Conservation (phyloP, 176 grass and related monocot species). For the Phoenix dactylifera region DNA sequence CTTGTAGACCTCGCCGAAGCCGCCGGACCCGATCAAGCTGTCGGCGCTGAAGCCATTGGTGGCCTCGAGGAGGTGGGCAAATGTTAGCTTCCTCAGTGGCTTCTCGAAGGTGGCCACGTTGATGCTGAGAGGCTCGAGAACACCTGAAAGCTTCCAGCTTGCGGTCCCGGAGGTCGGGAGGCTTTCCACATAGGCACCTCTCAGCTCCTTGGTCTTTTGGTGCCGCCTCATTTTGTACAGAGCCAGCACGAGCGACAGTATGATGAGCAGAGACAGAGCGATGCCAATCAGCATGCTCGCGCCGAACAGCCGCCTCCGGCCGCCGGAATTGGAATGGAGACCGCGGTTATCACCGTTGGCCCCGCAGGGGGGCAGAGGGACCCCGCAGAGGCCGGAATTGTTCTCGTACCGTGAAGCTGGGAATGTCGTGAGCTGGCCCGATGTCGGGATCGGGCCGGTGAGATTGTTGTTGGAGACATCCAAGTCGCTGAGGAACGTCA, state of each 20-base stretch:
- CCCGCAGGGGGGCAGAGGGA: conserved; percentile 61
- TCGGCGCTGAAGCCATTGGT: conserved; percentile 87
- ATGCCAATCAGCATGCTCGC: conserved; percentile 64
- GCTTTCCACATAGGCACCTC: conserved; percentile 57
- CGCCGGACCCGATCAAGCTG: conserved; percentile 75
- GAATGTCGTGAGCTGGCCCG: conserved; percentile 78
- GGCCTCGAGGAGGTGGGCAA: conserved; percentile 88
- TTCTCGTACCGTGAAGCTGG: conserved; percentile 53
- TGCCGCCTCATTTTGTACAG: conserved; percentile 71
- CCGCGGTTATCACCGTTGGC: neutral
- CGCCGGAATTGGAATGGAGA: neutral
- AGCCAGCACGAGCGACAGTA: conserved; percentile 44
- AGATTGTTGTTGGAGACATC: conserved; percentile 90
- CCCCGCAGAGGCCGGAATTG: conserved; percentile 69
- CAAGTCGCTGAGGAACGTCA: conserved; percentile 55
- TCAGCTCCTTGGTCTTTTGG: conserved; percentile 45
- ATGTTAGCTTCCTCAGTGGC: conserved; percentile 81
- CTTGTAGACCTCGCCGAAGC: conserved; percentile 96
- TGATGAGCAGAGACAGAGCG: conserved; percentile 45
- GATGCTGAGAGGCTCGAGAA: conserved; percentile 78
- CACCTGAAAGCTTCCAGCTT: conserved; percentile 82
- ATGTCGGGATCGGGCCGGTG: conserved; percentile 56
- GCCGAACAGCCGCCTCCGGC: conserved; percentile 36
- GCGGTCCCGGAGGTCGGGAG: conserved; percentile 47
- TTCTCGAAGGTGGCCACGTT: conserved; percentile 93